Evolutionary conservation across 371 early-diverging fungal genomes (phyloP).

Genomic region (Mucor saturninus): DNA sequence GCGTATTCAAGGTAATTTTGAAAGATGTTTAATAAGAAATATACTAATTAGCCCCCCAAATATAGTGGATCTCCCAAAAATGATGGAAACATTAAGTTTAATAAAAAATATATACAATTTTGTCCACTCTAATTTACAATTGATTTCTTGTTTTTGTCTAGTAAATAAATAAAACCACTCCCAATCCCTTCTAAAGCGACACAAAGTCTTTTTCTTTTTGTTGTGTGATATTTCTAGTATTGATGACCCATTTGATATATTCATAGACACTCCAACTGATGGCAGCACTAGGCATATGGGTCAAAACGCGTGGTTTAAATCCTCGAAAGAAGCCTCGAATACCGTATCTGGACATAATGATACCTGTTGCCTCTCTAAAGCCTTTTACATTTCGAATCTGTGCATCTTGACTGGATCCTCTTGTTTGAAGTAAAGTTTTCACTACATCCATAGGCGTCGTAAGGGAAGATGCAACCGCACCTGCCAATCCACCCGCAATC

Average conservation of each 20-base stretch:
- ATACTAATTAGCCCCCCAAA: not conserved
- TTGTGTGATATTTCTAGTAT: slow-evolving; percentile 13
- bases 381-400: slow-evolving; percentile 75
- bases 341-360: slow-evolving; percentile 82
- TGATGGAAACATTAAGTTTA: not conserved
- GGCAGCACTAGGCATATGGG: slow-evolving; percentile 92
- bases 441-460: slow-evolving; percentile 95
- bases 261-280: slow-evolving; percentile 94
- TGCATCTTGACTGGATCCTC: slow-evolving; percentile 74
- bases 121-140: too few species aligned
- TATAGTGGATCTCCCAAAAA: slow-evolving; percentile 23
- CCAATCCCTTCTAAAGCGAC: slow-evolving; percentile 1
- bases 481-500: slow-evolving; percentile 88
- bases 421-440: slow-evolving; percentile 92
- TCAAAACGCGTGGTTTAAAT: slow-evolving; percentile 79
- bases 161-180: too few species aligned
- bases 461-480: slow-evolving; percentile 86
- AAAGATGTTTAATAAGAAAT: not conserved
- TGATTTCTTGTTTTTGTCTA: not conserved
- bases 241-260: slow-evolving; percentile 79
- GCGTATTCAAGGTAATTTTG: slow-evolving; percentile 67
- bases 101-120: not conserved
- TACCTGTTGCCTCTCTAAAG: slow-evolving; percentile 67
- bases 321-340: slow-evolving; percentile 83
- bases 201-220: slow-evolving; percentile 18